Conservation (phyloP, 768 basidiomycete species). For the Suillus variegatus region DNA sequence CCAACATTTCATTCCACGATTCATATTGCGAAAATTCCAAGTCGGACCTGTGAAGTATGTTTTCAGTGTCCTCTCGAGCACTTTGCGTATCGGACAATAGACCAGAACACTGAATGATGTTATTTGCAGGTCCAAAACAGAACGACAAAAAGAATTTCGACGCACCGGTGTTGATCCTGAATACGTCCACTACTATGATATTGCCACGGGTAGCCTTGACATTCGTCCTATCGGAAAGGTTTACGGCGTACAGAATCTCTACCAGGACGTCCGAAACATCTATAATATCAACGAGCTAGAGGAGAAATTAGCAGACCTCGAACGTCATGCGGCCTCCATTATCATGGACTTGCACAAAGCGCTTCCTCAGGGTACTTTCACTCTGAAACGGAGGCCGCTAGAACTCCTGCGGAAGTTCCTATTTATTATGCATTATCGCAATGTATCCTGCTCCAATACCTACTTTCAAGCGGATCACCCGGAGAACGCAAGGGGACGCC, state of each 20-base stretch:
- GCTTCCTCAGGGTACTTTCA: not conserved
- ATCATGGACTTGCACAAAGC: conserved; percentile 13
- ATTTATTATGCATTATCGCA: not conserved
- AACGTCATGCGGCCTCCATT: conserved; percentile 27
- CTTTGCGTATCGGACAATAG: not conserved
- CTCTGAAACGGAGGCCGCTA: not conserved
- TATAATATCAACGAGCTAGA: conserved; percentile 31
- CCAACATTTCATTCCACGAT: conserved; percentile 12
- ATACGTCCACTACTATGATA: not conserved
- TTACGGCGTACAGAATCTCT: conserved; percentile 24
- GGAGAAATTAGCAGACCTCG: conserved; percentile 28
- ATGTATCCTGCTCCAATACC: not conserved
- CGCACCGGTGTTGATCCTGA: not conserved
- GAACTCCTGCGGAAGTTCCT: not conserved
- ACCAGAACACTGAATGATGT: not conserved
- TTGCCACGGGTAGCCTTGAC: not conserved
- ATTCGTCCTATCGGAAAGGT: conserved; percentile 5
- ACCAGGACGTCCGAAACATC: conserved; percentile 23
- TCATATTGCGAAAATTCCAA: conserved; percentile 14
- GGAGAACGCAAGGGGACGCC: not conserved
- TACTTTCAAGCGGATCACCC: not conserved
- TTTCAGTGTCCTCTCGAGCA: not conserved
- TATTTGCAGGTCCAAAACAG: conserved; percentile 11
- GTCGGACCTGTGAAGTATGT: conserved; percentile 10
- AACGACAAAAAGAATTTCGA: conserved; percentile 5